phyloP scores from a whole-genome alignment of 2,329 filamentous ascomycete genomes.

The Magnaporthiopsis rhizophila region DNA sequence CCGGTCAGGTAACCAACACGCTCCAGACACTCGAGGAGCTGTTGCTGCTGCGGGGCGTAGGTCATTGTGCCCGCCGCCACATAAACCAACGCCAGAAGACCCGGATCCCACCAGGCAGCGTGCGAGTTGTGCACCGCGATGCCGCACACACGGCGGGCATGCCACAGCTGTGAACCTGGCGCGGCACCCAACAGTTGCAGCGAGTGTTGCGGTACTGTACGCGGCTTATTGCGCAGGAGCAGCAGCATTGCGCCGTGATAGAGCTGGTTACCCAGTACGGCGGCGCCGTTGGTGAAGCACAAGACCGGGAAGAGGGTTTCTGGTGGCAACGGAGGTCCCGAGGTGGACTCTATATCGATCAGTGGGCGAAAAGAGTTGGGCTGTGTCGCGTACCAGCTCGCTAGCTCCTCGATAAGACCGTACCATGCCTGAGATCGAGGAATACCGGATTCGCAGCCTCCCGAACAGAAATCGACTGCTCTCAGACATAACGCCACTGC shows the following conservation, averaged over 20 bases:
- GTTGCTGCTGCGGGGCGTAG: conserved; percentile 36
- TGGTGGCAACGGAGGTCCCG: conserved; percentile 14
- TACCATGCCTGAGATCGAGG: neutral
- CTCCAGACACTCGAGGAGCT: conserved; percentile 24
- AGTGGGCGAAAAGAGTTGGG: conserved; percentile 1
- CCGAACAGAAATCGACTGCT: neutral
- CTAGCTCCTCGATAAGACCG: neutral
- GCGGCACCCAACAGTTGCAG: conserved; percentile 10
- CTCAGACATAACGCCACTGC: neutral
- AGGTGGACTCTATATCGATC: conserved; percentile 1
- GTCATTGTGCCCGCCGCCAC: conserved; percentile 38
- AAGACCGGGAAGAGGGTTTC: conserved; percentile 25
- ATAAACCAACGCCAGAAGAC: conserved; percentile 36
- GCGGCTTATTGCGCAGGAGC: conserved; percentile 42
- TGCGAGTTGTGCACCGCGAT: conserved; percentile 39
- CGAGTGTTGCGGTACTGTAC: conserved; percentile 27
- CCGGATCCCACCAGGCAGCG: conserved; percentile 37
- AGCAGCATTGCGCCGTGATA: conserved; percentile 48
- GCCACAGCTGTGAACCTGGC: conserved; percentile 36
- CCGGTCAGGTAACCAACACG: conserved; percentile 31
- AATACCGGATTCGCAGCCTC: neutral
- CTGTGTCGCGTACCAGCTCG: neutral
- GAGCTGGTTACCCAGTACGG: conserved; percentile 40
- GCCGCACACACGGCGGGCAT: conserved; percentile 39
- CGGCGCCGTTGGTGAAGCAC: conserved; percentile 34